Base-by-base conservation (phyloP, 306 rosid genomes). In the Pachyrhizus erosus region DNA sequence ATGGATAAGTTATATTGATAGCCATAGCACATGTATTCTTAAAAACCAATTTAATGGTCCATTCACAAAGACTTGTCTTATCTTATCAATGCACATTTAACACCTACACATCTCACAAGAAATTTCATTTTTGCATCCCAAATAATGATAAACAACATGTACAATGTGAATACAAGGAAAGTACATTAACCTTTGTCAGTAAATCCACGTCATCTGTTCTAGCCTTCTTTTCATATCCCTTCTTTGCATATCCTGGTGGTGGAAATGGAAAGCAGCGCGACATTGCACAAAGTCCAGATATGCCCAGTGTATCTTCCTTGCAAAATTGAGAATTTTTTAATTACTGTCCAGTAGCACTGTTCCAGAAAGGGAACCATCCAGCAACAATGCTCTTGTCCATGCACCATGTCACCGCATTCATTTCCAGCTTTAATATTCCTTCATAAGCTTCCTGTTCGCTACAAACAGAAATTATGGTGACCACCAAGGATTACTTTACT, bases 211-310 rank as follows among this genome's bases (percentile, higher is more conserved):
- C 91, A 81, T 90, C 92, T 5, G 89, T 77, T 87, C 86, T 85
- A 61, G n/a, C 9, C 69, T 61, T 61, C 21, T n/a, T 18, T 51
- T n/a, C 21, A 46, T 46, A 49, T 81, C 86, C 81, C 88, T 88
- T 91, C 90, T 91, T 95, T 89, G 87, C 93, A 90, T 93, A 95
- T 84, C 99, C 99, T n/a, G 93, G 94, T 60, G 97, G 98, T 45
- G 96, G 96, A 85, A 95, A 95, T 74, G 99, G 93, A 89, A 89
- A 95, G 92, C 99, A 95, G 84, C 99, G 99, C 86, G 98, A 95
- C 99, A 95, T 95, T 85, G 99, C 92, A 91, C 89, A 86, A 81
- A 90, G 73, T 75, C 89, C 87, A 77, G 82, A 87, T 80, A 85
- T 11, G 82, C 81, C 73, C 58, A 70, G 88, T 70, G 58, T 64